Conservation (phyloP, 2,329 filamentous ascomycete species). For the Pestalotiopsis sp. region DNA sequence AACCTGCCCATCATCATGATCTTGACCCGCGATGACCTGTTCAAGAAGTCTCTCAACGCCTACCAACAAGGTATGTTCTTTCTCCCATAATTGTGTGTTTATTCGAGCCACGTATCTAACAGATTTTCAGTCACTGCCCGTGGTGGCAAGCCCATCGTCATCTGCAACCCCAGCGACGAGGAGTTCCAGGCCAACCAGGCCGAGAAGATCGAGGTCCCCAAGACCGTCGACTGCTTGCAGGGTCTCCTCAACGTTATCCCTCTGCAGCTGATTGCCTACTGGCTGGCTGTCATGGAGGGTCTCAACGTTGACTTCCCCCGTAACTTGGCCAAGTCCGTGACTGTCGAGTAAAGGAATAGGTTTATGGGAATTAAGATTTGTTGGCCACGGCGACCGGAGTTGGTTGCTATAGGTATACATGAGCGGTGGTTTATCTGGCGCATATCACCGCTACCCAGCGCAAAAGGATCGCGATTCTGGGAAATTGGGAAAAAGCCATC, state of each 20-base stretch:
- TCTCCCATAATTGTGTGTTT: neutral
- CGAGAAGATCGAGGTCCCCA: slow-evolving; percentile 96
- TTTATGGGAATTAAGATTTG: slow-evolving; percentile 13
- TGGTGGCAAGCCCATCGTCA: slow-evolving; percentile 94
- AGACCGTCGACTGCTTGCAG: slow-evolving; percentile 93
- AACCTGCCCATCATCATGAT: slow-evolving; percentile 99
- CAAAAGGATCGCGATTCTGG: neutral
- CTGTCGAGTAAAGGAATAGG: slow-evolving; percentile 76
- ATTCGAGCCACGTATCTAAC: slow-evolving; percentile 24
- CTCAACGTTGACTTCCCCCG: slow-evolving; percentile 98
- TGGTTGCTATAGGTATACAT: slow-evolving; percentile 9
- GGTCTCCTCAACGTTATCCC: slow-evolving; percentile 97
- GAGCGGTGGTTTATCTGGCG: slow-evolving; percentile 2
- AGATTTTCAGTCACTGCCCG: slow-evolving; percentile 79
- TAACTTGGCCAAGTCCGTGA: slow-evolving; percentile 98
- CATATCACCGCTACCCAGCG: neutral
- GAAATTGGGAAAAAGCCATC: neutral
- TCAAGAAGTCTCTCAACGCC: slow-evolving; percentile 98
- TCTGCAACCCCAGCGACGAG: slow-evolving; percentile 88
- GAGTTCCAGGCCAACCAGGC: slow-evolving; percentile 89
- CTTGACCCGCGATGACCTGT: slow-evolving; percentile 91
- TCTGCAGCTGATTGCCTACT: slow-evolving; percentile 97
- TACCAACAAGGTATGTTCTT: slow-evolving; percentile 83
- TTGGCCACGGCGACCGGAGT: slow-evolving; percentile 4
- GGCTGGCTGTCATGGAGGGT: slow-evolving; percentile 94